These are phyloP conservation scores for Leccinum subspadiceum DNA, from an alignment of 1,284 basidiomycete species.

Conservation along the genomic window DNA sequence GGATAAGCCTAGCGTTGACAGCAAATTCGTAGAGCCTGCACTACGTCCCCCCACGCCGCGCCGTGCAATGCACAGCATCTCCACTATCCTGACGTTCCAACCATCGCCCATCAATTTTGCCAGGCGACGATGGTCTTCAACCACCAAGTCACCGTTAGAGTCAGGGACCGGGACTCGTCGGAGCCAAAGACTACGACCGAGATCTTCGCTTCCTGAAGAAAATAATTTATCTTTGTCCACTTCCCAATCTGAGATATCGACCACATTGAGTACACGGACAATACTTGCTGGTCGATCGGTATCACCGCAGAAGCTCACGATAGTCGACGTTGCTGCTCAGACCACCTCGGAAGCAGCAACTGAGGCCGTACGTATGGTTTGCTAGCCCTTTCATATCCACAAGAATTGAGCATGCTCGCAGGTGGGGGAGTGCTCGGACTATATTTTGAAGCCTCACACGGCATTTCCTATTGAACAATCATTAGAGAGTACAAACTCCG, in stretches of 20 bases:
- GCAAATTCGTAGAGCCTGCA: constrained; percentile 24
- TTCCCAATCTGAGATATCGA: constrained; percentile 30
- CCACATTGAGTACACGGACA: constrained; percentile 34
- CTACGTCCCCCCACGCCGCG: constrained; percentile 26
- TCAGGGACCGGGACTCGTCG: constrained; percentile 30
- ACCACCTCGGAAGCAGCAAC: constrained; percentile 28
- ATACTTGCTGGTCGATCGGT: constrained; percentile 34
- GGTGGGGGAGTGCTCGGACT: constrained; percentile 31
- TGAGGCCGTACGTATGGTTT: constrained; percentile 34
- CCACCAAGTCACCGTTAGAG: constrained; percentile 32
- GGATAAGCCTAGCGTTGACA: constrained; percentile 16
- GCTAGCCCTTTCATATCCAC: constrained; percentile 32
- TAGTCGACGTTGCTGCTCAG: constrained; percentile 21
- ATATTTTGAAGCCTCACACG: constrained; percentile 28
- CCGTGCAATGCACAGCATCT: constrained; percentile 17
- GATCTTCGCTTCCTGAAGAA: constrained; percentile 31
- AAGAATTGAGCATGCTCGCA: constrained; percentile 29
- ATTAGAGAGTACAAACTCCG: constrained; percentile 37
- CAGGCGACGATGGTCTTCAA: constrained; percentile 49
- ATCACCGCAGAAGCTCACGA: constrained; percentile 33
- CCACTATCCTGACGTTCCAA: constrained; percentile 40
- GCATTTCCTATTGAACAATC: constrained; percentile 32
- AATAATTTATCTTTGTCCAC: constrained; percentile 32
- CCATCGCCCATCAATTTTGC: constrained; percentile 56
- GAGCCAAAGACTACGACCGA: constrained; percentile 36